Percentiles rank a stretch among this genome's conserved stretches.
Evolutionary conservation across 164 flowering plant genomes (phyloP).

Genomic region (Vitis vinifera): ASM3070453v1 NC_081807.1:360001-360500

Average conservation of each 20-base stretch:
- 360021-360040: neutral
- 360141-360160: too few species aligned
- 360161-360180: too few species aligned
- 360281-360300: neutral
- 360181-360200: too few species aligned
- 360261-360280: too few species aligned
- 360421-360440: conserved; percentile 98
- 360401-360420: conserved; percentile 99
- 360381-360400: conserved; percentile 94
- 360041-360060: too few species aligned
- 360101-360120: too few species aligned
- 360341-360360: conserved; percentile 98
- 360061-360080: too few species aligned
- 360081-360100: too few species aligned
- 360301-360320: neutral
- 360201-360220: too few species aligned
- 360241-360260: too few species aligned
- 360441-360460: conserved; percentile 10
- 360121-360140: too few species aligned
- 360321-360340: conserved; percentile 78
- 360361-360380: conserved; percentile 98
- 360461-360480: neutral
- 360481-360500: neutral
- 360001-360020: neutral
- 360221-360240: too few species aligned